Base-by-base conservation (phyloP, 805 yeast genomes). In the Blastobotrys attinorum region DNA sequence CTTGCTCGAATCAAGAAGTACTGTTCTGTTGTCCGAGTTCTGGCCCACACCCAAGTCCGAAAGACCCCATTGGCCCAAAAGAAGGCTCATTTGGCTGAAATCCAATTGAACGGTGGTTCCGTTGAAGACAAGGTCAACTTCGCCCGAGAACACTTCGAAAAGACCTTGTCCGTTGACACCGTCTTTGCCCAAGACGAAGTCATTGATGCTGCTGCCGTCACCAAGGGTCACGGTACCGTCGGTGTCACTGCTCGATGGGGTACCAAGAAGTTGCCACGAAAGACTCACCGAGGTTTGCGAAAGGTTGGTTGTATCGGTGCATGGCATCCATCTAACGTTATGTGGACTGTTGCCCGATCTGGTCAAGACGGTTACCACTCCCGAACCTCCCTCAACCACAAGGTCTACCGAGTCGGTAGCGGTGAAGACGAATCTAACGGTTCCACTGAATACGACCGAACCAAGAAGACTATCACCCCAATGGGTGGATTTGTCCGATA, bases 171-270 rank as follows among this genome's bases (percentile, higher is more conserved):
- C 56, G 95, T 92, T 64, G 86, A 83, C 76, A 72, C 94, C 62
- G 97, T 92, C 65, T 83, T 92, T 71, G 98, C 90, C 81, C 95
- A 92, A 79, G 85, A 88, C 77, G 98, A 92, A 81, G 81, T 85
- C 83, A 81, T 92, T 64, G 99, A 92, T 66, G 97, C 86, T 66
- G 83, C 92, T 67, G 99, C 97, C 69, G 95, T 92, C 69, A 92
- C 98, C 83, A 90, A 85, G 82, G 99, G 99, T 92, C 96, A 92
- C 81, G 99, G 99, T 82, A 89, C 85, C 87, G 98, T 92, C 78
- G 99, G 99, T 89, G 97, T 90, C 67, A 92, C 99, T 79, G 96
- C 89, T 88, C 87, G 99, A 86, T 92, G 97, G 97, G 99, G 99
- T 72, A 92, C 98, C 84, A 94, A 89, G 89, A 89, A 84, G 82